A percentile compares a stretch with the other conserved stretches of the same genome.
Conservation (phyloP, 192 early-diverging fungal species). For the Gonapodya sp. region DNA sequence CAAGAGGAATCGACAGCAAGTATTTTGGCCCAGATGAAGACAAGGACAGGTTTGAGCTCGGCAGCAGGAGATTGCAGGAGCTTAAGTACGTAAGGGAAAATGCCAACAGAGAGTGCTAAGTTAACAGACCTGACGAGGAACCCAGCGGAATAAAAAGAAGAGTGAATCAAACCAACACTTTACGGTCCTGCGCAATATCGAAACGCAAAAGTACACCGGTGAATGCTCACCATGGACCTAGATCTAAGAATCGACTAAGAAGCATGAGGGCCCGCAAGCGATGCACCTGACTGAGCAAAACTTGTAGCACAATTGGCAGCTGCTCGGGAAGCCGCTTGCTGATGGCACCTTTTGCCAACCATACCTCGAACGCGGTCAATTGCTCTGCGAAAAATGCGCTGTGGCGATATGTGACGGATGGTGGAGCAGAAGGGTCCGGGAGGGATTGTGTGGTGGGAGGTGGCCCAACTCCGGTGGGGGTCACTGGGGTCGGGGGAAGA, state of each 20-base stretch:
- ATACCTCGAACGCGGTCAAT: constrained; percentile 94
- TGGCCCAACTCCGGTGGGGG: background rate
- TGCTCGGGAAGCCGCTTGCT: constrained; percentile 71
- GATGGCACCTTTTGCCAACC: constrained; percentile 77
- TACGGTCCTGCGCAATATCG: background rate
- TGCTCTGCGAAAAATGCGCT: constrained; percentile 94
- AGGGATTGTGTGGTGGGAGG: background rate
- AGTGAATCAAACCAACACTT: background rate
- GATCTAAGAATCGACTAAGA: constrained; percentile 50
- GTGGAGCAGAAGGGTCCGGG: background rate
- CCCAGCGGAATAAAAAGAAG: constrained; percentile 72
- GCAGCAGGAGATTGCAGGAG: constrained; percentile 83
- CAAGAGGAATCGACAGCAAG: constrained; percentile 84
- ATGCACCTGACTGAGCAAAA: constrained; percentile 89
- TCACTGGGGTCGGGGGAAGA: background rate
- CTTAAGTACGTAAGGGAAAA: constrained; percentile 94
- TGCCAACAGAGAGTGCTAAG: constrained; percentile 84
- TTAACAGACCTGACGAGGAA: constrained; percentile 76
- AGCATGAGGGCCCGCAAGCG: constrained; percentile 82
- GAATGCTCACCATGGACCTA: constrained; percentile 11
- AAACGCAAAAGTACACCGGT: background rate
- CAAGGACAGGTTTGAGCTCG: constrained; percentile 86
- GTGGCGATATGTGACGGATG: constrained; percentile 51
- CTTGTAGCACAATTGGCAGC: constrained; percentile 92
- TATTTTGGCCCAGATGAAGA: constrained; percentile 96